Conservation (phyloP, 495 filamentous ascomycete genomes). For the Terfezia boudieri region DNA sequence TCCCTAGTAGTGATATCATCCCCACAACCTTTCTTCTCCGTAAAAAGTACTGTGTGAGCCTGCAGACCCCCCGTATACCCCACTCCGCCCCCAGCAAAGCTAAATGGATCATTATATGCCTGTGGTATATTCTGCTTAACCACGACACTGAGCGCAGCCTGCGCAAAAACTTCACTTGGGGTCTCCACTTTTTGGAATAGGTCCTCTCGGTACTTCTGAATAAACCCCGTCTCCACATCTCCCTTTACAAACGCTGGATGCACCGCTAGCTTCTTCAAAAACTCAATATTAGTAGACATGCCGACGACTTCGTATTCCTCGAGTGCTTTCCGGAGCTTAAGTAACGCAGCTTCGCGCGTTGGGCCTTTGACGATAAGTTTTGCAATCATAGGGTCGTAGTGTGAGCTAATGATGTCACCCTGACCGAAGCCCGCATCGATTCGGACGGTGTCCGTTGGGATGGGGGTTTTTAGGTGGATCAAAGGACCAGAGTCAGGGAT, state of each 20-base stretch:
- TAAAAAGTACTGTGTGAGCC: slow-evolving; percentile 33
- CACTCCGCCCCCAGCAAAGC: slow-evolving; percentile 25
- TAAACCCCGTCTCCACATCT: slow-evolving; percentile 89
- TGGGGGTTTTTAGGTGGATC: slow-evolving; percentile 56
- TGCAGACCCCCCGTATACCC: slow-evolving; percentile 36
- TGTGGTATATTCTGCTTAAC: slow-evolving; percentile 12
- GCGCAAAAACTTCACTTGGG: slow-evolving; percentile 47
- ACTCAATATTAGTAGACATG: slow-evolving; percentile 87
- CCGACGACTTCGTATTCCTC: slow-evolving; percentile 85
- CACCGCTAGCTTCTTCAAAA: slow-evolving; percentile 64
- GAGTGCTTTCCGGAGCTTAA: slow-evolving; percentile 59
- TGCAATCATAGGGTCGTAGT: slow-evolving; percentile 97
- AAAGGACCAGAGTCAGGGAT: slow-evolving; percentile 84
- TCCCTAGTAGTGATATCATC: slow-evolving; percentile 19
- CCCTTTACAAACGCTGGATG: slow-evolving; percentile 66
- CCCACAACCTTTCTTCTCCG: slow-evolving; percentile 12
- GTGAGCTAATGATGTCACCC: slow-evolving; percentile 81
- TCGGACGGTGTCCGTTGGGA: slow-evolving; percentile 43
- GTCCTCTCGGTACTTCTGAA: slow-evolving; percentile 60
- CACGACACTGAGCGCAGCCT: slow-evolving; percentile 53
- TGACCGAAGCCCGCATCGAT: slow-evolving; percentile 83
- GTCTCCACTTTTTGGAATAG: slow-evolving; percentile 36
- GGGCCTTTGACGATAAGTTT: slow-evolving; percentile 84
- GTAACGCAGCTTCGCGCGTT: slow-evolving; percentile 56
- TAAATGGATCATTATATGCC: slow-evolving; percentile 9